Base-by-base conservation (phyloP, 1,284 basidiomycete species). In the Pyrrhoderma lamaoense region DNA sequence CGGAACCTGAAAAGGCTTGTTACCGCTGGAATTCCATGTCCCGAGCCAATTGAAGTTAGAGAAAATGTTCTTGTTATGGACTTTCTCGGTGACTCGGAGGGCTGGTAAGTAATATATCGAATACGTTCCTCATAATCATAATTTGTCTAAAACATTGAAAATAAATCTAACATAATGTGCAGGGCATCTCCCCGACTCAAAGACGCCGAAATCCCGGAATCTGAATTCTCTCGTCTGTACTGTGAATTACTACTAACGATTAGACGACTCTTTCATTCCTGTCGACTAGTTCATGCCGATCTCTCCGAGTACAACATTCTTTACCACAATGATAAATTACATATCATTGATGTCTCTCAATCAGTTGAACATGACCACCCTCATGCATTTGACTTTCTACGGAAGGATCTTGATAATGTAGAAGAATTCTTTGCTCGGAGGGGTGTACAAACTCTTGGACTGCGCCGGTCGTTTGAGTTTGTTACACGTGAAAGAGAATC, bases 361-460 rank as follows among this genome's bases (percentile, higher is more conserved):
- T 93, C 90, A 50, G 95, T 99, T 39, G 96, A 99, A 64, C 94
- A 98, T 62, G 95, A 99, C 67, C 96, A 99, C 63, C 95, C 95
- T 0, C 77, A 86, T 36, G 92, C 93, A 0, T 96, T 93, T 64
- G 95, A 99, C 67, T 99, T 99, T 67, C 74, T 99, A 43, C 85
- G 95, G 25, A 84, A 79, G 38, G 96, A 99, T 67, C 77, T 99
- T 46, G 84, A 82, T 59, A 98, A 99, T 65, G 75, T 95, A 37
- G 93, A 98, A 57, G 92, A 93, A 38, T 99, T 91, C 67, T 99
- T 98, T 66, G 73, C 76, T 1, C 74, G 82, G 55, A 76, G 83
- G 19, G 91, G 91, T 0, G 84, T 89, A 42, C 68, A 62, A 39
- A 87, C 85, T 52, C 71, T 99, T 34, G 94, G 95, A 1, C 68